phyloP scores from a whole-genome alignment of 2,329 filamentous ascomycete genomes.

The Aureobasidium sp. region DNA sequence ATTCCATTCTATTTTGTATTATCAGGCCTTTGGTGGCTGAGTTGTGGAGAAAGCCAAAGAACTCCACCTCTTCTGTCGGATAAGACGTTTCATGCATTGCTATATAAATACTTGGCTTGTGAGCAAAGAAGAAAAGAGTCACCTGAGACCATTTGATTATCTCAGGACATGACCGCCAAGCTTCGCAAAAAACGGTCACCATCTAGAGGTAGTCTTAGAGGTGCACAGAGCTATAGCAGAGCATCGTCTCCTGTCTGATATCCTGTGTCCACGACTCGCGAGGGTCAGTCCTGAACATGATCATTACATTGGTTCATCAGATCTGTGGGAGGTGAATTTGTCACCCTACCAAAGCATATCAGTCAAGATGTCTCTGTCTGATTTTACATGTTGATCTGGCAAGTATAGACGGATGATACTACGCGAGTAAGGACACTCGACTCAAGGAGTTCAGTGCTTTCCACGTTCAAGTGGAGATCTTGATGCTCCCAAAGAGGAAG shows the following conservation, averaged over 20 bases:
- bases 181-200: slow-evolving; percentile 6
- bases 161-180: not conserved
- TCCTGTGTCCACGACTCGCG: not conserved
- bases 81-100: not conserved
- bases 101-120: not conserved
- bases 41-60: not conserved
- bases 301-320: not conserved
- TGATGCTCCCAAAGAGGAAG: not conserved
- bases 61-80: not conserved
- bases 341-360: not conserved
- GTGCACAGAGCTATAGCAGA: not conserved
- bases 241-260: not conserved
- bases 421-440: not conserved
- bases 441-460: not conserved
- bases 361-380: not conserved
- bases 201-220: not conserved
- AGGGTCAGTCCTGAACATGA: not conserved
- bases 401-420: not conserved
- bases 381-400: not conserved
- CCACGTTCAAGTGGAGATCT: not conserved
- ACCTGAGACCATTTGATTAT: not conserved
- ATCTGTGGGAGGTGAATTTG: not conserved
- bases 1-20: not conserved
- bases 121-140: not conserved
- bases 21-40: not conserved